Evolutionary conservation across 2,329 filamentous ascomycete genomes (phyloP).

Genomic region (Cytospora paraplurivora): DNA sequence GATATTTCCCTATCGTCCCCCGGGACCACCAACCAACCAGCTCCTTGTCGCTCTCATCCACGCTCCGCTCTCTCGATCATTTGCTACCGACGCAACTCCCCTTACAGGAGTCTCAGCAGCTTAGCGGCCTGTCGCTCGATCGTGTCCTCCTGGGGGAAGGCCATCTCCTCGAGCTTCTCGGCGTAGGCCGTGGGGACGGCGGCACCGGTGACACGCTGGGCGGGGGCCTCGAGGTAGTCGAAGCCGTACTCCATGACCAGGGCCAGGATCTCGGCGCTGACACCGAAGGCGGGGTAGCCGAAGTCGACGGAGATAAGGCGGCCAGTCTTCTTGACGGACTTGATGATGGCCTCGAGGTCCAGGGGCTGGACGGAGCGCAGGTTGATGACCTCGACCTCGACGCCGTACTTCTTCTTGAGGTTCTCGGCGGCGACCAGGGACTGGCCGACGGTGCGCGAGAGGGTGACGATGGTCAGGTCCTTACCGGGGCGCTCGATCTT

Average conservation of each 20-base stretch:
- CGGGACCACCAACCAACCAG: not conserved
- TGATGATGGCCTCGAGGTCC: constrained; percentile 91
- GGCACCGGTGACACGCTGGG: constrained; percentile 90
- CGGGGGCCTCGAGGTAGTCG: constrained; percentile 94
- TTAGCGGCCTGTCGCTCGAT: constrained; percentile 90
- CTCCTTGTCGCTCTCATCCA: not conserved
- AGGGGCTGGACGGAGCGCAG: constrained; percentile 96
- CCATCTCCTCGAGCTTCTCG: constrained; percentile 88
- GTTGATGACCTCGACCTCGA: constrained; percentile 97
- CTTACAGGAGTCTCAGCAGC: constrained; percentile 66
- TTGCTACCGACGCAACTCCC: no score
- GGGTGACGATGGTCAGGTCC: constrained; percentile 91
- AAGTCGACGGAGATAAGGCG: constrained; percentile 91
- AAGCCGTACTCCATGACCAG: constrained; percentile 97
- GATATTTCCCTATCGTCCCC: not conserved
- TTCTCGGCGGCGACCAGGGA: constrained; percentile 84
- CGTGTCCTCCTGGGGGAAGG: constrained; percentile 86
- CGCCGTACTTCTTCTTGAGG: constrained; percentile 94
- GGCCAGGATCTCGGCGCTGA: constrained; percentile 89
- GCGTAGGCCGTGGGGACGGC: constrained; percentile 98
- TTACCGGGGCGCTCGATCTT: constrained; percentile 97
- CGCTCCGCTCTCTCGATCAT: not conserved
- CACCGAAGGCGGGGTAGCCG: constrained; percentile 93
- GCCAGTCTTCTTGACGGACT: constrained; percentile 98
- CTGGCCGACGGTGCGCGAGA: constrained; percentile 95